Base-by-base conservation (phyloP, 2,329 filamentous ascomycete species). In the Ophiocordyceps australis region DNA sequence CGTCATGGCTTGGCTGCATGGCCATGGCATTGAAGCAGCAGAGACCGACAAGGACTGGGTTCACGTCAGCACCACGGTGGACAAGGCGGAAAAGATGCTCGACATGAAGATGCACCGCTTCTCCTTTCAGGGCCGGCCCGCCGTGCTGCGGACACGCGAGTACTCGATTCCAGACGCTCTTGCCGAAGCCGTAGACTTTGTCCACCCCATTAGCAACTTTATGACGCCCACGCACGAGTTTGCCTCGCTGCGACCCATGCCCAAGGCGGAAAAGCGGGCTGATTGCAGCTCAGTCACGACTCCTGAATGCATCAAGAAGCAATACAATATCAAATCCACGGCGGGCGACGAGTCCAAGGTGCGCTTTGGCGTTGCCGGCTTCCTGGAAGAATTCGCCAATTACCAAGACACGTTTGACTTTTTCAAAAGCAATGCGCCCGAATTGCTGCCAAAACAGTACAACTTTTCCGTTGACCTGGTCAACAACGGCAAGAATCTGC, bases 151-250 rank as follows among this genome's bases (percentile, higher is more conserved):
- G 9, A 51, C 59, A 4, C 48, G 39, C 9, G 42, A 52, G 12
- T 64, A 65, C 34, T 47, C 46, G 3, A 40, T 64, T 3, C 59
- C 61, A 1, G 43, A 43, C 4, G 32, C 38, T 4, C 42, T 65
- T 5, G 35, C 41, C 2, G 35, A 40, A 2, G 38, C 47, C 28
- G 47, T 65, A 27, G 49, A 47, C 27, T 63, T 64, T 31, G 43
- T 65, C 16, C 51, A 59, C 21, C 60, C 61, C 1, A 39, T 64
- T 22, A 44, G 49, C 29, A 57, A 63, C 43, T 65, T 65, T 29
- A 55, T 62, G 51, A 43, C 47, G 3, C 57, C 57, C 2, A 49
- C 38, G 25, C 43, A 42, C 25, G 40, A 42, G 18, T 28, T 43
- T 7, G 23, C 23, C 5, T 5, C 23, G 23, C 23, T 24, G 15